Base-by-base conservation (phyloP, 164 flowering plant species). In the Nymphaea thermarum region DNA sequence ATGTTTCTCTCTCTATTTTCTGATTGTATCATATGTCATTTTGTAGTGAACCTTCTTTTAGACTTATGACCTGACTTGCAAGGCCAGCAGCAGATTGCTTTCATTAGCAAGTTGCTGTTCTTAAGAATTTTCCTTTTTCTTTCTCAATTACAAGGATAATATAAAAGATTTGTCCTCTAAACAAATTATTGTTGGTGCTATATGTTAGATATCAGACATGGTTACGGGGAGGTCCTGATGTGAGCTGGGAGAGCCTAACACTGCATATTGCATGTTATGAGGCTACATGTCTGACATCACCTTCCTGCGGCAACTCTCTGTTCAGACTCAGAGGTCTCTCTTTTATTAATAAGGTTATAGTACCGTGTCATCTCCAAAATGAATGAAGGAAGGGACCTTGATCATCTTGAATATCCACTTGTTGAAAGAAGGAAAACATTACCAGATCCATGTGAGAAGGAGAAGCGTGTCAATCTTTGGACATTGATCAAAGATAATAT, bases 381-480 rank as follows among this genome's bases (percentile, higher is more conserved):
- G 78, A 70, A 66, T 67, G 42, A n/a, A 63, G 75, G 70, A 64
- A 70, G 70, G n/a, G 77, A 71, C 59, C 44, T 41, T 60, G 44
- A 41, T 67, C 57, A 67, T 41, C 66, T 63, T 70, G 70, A 67
- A 44, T 77, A 61, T 70, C 78, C 79, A 65, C 68, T 70, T 15
- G 70, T 88, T 70, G 84, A 82, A 77, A 83, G 98, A 72, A 75
- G 96, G 63, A 81, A 72, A 67, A 84, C 81, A 81, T 84, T 92
- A 70, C 96, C 98, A 11, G 86, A 82, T 68, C 98, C 96, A 66
- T 71, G 83, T 73, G 95, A 88, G 78, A 88, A 88, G 79, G 98
- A 92, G 84, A 92, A 83, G 80, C 88, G 91, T 3, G 91, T 88
- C 16, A 92, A 93, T 74, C 87, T 92, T 69, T 92, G 98, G 98